phyloP scores from a whole-genome alignment of 345 rosid genomes.

The Euphorbia tirucalli region DNA sequence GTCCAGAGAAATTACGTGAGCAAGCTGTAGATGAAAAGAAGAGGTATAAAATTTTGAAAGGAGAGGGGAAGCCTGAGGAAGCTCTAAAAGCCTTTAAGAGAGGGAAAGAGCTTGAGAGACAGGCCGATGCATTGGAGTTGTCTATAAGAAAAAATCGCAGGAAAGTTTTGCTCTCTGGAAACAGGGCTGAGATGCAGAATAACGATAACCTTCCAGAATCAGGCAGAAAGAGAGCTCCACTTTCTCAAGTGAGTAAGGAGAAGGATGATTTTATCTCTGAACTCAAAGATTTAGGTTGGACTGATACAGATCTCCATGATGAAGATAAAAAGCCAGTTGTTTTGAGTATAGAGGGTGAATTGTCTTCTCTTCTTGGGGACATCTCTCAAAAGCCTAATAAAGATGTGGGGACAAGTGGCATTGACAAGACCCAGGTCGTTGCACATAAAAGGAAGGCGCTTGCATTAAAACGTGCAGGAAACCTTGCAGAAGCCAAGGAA shows the following conservation, averaged over 20 bases:
- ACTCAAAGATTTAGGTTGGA: slow-evolving; percentile 78
- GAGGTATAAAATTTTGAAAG: slow-evolving; percentile 67
- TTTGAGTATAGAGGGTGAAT: slow-evolving; percentile 80
- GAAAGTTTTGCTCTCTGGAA: slow-evolving; percentile 38
- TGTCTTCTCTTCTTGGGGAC: slow-evolving; percentile 70
- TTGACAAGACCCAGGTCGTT: slow-evolving; percentile 55
- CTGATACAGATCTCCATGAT: slow-evolving; percentile 53
- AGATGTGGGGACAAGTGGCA: slow-evolving; percentile 31
- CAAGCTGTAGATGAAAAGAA: slow-evolving; percentile 73
- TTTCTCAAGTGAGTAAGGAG: slow-evolving; percentile 37
- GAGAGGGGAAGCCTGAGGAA: slow-evolving; percentile 78
- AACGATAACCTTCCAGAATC: slow-evolving; percentile 45
- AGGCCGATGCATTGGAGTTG: slow-evolving; percentile 71
- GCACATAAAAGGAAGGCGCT: slow-evolving; percentile 82
- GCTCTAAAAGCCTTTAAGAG: slow-evolving; percentile 86
- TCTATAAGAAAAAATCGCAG: slow-evolving; percentile 54
- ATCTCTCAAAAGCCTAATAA: slow-evolving; percentile 37
- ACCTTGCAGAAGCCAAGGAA: slow-evolving; percentile 93
- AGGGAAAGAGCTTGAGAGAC: slow-evolving; percentile 93
- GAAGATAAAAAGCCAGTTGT: slow-evolving; percentile 47
- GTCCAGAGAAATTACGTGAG: slow-evolving; percentile 68
- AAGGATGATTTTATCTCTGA: slow-evolving; percentile 67
- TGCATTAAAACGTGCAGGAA: slow-evolving; percentile 81
- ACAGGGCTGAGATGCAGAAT: slow-evolving; percentile 33
- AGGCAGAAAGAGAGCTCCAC: slow-evolving; percentile 39